Evolutionary conservation across 2,329 filamentous ascomycete genomes (phyloP).

Genomic region (Colletotrichum zoysiae): DNA sequence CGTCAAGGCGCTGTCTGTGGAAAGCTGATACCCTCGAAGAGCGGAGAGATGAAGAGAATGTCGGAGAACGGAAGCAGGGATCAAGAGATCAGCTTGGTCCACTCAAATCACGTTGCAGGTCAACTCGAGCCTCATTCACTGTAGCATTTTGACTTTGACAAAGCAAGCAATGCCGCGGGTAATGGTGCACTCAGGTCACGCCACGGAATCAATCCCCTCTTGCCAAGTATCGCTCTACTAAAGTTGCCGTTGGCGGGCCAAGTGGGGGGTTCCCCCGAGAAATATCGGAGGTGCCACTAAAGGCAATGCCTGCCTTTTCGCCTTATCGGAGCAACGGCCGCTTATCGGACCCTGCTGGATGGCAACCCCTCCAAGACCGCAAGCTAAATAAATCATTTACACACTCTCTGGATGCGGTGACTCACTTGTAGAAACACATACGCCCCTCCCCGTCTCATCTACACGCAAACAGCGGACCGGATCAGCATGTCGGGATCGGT

Average conservation of each 20-base stretch:
- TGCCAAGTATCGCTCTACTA: too few species aligned
- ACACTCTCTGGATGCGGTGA: slow-evolving; percentile 24
- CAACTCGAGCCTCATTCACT: neutral
- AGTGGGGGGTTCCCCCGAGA: too few species aligned
- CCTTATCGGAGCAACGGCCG: slow-evolving; percentile 39
- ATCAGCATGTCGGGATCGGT: slow-evolving; percentile 40
- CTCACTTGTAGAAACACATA: slow-evolving; percentile 32
- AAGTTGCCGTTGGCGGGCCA: neutral
- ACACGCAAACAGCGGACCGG: slow-evolving; percentile 17
- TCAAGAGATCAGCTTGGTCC: neutral
- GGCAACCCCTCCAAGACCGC: slow-evolving; percentile 35
- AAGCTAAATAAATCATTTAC: slow-evolving; percentile 33
- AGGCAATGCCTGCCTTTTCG: slow-evolving; percentile 30
- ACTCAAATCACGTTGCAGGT: neutral
- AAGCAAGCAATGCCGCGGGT: neutral
- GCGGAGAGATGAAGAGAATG: neutral
- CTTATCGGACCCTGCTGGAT: slow-evolving; percentile 35
- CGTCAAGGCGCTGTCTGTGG: slow-evolving; percentile 81
- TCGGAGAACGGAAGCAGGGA: neutral
- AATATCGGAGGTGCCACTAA: slow-evolving; percentile 39
- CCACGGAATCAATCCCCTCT: neutral
- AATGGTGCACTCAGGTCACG: neutral
- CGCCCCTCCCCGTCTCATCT: slow-evolving; percentile 10
- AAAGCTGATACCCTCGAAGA: slow-evolving; percentile 62
- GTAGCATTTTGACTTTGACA: neutral